Conservation (phyloP, 495 filamentous ascomycete species). For the Viridothelium virens region DNA sequence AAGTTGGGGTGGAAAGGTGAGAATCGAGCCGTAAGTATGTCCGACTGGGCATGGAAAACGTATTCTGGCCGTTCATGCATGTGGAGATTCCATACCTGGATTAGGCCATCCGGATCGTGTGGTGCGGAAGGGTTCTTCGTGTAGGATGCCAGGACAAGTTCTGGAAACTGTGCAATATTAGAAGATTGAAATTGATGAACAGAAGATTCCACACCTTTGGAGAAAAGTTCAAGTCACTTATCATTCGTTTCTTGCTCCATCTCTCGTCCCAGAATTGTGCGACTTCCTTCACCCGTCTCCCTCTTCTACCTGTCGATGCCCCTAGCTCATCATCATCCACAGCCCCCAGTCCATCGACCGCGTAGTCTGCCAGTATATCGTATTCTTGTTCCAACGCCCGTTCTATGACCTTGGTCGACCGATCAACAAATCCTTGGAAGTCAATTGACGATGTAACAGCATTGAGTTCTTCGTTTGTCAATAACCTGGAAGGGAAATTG, state of each 20-base stretch:
- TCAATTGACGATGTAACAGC: conserved; percentile 89
- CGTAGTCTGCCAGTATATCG: conserved; percentile 92
- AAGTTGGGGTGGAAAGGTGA: conserved; percentile 95
- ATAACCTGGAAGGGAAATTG: conserved; percentile 66
- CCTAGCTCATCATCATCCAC: conserved; percentile 64
- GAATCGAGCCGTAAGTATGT: conserved; percentile 91
- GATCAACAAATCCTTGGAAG: conserved; percentile 90
- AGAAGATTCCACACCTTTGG: conserved; percentile 54
- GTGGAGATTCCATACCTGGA: conserved; percentile 96
- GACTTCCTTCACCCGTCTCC: conserved; percentile 74
- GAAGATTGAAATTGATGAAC: not conserved
- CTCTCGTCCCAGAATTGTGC: conserved; percentile 89
- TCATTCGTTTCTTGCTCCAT: conserved; percentile 96
- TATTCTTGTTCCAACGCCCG: conserved; percentile 88
- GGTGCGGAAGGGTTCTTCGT: conserved; percentile 94
- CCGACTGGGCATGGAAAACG: conserved; percentile 90
- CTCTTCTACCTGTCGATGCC: conserved; percentile 59
- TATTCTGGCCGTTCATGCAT: conserved; percentile 90
- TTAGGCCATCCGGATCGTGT: conserved; percentile 87
- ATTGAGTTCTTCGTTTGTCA: conserved; percentile 78
- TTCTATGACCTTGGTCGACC: conserved; percentile 94
- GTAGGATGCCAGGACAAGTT: conserved; percentile 86
- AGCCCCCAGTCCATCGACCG: conserved; percentile 58
- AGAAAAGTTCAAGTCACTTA: conserved; percentile 86
- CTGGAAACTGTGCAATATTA: conserved; percentile 55